A percentile compares a stretch with the other conserved stretches of the same genome.
Conservation (phyloP, 1,139 yeast genomes). For the Zygoascus sp. region DNA sequence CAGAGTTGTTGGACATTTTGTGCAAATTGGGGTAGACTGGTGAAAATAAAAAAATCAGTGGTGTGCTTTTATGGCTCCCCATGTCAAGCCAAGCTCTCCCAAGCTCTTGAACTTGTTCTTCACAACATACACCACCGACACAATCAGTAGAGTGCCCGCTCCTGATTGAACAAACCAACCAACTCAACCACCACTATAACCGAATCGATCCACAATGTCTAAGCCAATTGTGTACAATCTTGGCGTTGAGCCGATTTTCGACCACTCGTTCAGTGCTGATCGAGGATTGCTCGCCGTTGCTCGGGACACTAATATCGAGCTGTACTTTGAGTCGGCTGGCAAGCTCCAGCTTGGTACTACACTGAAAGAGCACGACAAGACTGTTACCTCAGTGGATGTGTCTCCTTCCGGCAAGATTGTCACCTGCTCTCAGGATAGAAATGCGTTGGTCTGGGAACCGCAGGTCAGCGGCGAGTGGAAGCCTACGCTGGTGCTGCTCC, state of each 20-base stretch:
- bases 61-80: not conserved
- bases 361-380: conserved; percentile 83
- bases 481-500: conserved; percentile 86
- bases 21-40: not conserved
- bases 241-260: conserved; percentile 83
- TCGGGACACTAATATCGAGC: conserved; percentile 68
- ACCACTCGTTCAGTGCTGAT: conserved; percentile 81
- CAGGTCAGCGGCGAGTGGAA: conserved; percentile 56
- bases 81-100: not conserved
- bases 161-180: conserved; percentile 22
- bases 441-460: conserved; percentile 95
- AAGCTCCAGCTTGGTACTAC: conserved; percentile 51
- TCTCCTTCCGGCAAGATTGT: conserved; percentile 86
- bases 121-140: conserved; percentile 1
- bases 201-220: conserved; percentile 12
- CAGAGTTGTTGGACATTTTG: conserved; percentile 30
- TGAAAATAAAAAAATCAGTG: not conserved
- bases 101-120: not conserved
- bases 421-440: conserved; percentile 97
- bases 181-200: not conserved
- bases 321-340: conserved; percentile 53
- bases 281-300: conserved; percentile 71
- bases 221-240: conserved; percentile 42
- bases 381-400: conserved; percentile 91
- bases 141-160: conserved; percentile 31